These are phyloP conservation scores for Fagopyrum homotropicum DNA, from an alignment of 148 eudicot genomes.

Conservation along the genomic window DNA sequence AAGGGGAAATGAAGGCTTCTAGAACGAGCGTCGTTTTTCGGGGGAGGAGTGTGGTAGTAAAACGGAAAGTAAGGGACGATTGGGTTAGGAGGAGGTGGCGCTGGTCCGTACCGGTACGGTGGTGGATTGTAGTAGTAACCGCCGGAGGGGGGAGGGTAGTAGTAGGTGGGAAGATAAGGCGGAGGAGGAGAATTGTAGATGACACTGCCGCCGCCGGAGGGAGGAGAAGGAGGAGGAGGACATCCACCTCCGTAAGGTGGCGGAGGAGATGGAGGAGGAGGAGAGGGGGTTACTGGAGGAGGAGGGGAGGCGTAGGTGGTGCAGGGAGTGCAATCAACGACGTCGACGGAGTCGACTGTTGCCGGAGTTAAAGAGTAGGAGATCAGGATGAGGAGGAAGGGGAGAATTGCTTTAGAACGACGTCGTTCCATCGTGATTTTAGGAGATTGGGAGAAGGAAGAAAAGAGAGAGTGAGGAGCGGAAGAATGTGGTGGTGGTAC, in stretches of 20 bases:
- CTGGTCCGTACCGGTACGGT: constrained; percentile 25
- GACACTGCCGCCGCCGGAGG: neutral
- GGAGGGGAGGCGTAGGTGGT: constrained; percentile 36
- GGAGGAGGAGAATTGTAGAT: constrained; percentile 37
- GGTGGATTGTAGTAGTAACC: constrained; percentile 30
- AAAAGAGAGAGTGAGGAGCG: neutral
- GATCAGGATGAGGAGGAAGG: constrained; percentile 4
- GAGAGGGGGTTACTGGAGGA: constrained; percentile 9
- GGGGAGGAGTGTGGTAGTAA: constrained; percentile 57
- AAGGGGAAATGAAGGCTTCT: neutral
- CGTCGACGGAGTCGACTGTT: constrained; percentile 27
- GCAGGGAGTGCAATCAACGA: constrained; percentile 62
- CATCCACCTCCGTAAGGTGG: constrained; percentile 22
- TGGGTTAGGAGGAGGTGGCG: constrained; percentile 68
- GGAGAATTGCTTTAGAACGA: neutral
- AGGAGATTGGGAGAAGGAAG: neutral
- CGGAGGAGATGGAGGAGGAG: constrained; percentile 23
- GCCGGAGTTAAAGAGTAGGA: constrained; percentile 13
- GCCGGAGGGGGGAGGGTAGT: constrained; percentile 17
- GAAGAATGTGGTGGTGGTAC: neutral
- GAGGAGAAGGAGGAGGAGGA: constrained; percentile 17
- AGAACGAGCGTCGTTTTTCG: constrained; percentile 13
- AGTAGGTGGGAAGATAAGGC: constrained; percentile 20
- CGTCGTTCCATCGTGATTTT: constrained; percentile 11
- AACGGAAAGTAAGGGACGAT: constrained; percentile 65